A percentile compares a stretch with the other conserved stretches of the same genome.
These are phyloP conservation scores for Niveomyces coronatus DNA, from an alignment of 2,329 filamentous ascomycete species.

Conservation along the genomic window DNA sequence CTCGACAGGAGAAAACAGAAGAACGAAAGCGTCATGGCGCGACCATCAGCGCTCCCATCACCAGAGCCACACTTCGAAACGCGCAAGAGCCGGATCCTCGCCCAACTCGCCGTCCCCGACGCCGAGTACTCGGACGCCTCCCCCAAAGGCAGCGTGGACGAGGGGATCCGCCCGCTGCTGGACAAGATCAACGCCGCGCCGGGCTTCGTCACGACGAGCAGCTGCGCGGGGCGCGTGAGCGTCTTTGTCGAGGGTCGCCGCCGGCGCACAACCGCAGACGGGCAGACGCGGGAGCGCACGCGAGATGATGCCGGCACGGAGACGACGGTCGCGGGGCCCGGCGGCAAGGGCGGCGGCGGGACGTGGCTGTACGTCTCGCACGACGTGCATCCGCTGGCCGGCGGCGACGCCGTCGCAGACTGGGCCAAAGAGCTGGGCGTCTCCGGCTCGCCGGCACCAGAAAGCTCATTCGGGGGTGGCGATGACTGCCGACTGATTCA, in stretches of 20 bases:
- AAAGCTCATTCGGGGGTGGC: too few relatives aligned
- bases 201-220: slow-evolving; percentile 84
- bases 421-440: slow-evolving; percentile 23
- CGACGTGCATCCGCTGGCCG: slow-evolving; percentile 44
- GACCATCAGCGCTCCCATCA: slow-evolving; percentile 15
- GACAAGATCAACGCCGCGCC: slow-evolving; percentile 63
- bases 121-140: slow-evolving; percentile 71
- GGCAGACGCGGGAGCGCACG: slow-evolving; percentile 5
- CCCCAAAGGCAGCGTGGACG: slow-evolving; percentile 81
- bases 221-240: slow-evolving; percentile 77
- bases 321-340: slow-evolving; percentile 45
- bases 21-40: too few relatives aligned
- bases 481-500: slow-evolving; percentile 49
- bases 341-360: slow-evolving; percentile 78
- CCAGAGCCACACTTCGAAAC: slow-evolving; percentile 34
- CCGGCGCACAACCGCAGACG: slow-evolving; percentile 5
- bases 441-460: slow-evolving; percentile 9
- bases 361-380: slow-evolving; percentile 86
- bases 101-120: slow-evolving; percentile 56
- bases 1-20: too few relatives aligned
- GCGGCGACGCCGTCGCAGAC: slow-evolving; percentile 16
- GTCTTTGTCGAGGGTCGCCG: slow-evolving; percentile 72
- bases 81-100: slow-evolving; percentile 65
- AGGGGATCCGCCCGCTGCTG: slow-evolving; percentile 66
- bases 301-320: slow-evolving; percentile 11